phyloP scores from a whole-genome alignment of 441 rosid genomes.

The Omphalea diandra region DNA sequence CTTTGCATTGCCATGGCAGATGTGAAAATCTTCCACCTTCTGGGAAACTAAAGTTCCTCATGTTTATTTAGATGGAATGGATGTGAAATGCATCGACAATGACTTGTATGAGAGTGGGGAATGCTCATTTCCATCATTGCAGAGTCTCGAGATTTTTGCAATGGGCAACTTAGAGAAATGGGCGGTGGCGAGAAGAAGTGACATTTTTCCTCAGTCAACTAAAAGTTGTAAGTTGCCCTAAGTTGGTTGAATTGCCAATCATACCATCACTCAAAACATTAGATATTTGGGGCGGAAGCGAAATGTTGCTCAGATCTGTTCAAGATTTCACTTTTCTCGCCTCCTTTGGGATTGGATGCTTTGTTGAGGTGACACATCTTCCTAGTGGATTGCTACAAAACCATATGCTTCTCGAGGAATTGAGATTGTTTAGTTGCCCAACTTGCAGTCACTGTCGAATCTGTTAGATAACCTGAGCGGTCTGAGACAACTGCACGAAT shows the following conservation, averaged over 20 bases:
- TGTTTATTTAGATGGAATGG: neutral
- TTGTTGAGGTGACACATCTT: neutral
- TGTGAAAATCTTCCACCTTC: conserved; percentile 26
- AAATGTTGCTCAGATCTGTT: neutral
- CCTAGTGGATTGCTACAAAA: conserved; percentile 15
- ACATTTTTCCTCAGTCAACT: neutral
- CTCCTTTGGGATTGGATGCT: neutral
- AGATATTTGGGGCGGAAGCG: neutral
- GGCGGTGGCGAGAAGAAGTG: neutral
- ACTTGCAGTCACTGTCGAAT: neutral
- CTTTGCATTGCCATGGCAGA: neutral
- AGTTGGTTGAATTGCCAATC: conserved; percentile 12
- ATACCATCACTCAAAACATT: conserved; percentile 10
- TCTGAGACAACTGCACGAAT: no score
- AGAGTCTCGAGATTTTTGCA: neutral
- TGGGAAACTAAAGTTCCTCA: conserved; percentile 18
- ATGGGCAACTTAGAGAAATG: conserved; percentile 19
- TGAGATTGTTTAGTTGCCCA: neutral
- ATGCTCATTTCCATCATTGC: conserved; percentile 8
- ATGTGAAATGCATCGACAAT: conserved; percentile 8
- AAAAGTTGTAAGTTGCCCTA: neutral
- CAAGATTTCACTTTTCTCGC: conserved; percentile 2
- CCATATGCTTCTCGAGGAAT: neutral
- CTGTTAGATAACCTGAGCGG: neutral
- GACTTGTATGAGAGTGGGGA: conserved; percentile 1